phyloP scores from a whole-genome alignment of 257 asterid species.

The Rhazya stricta region DNA sequence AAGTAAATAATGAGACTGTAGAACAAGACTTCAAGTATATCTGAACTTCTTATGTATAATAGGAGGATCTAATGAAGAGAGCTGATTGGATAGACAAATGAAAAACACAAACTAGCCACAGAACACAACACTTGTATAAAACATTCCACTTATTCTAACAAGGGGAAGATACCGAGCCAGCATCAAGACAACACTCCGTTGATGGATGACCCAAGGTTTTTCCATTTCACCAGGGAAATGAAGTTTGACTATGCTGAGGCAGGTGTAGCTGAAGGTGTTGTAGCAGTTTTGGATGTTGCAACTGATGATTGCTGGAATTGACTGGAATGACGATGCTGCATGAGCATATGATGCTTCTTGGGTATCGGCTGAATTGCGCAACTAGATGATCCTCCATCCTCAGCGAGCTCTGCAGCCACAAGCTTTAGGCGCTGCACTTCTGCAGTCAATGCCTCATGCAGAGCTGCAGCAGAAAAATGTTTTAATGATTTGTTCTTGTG shows the following conservation, averaged over 20 bases:
- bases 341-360: conserved; percentile 46
- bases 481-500: not conserved
- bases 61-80: conserved; percentile 10
- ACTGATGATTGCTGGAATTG: conserved; percentile 30
- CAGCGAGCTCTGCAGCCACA: conserved; percentile 43
- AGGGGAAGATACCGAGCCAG: not conserved
- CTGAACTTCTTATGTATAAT: not conserved
- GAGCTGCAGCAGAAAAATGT: conserved; percentile 38
- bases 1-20: not conserved
- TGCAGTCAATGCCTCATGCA: conserved; percentile 63
- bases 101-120: not conserved
- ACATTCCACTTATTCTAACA: not conserved
- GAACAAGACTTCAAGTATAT: not conserved
- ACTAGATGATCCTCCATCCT: conserved; percentile 42
- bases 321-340: conserved; percentile 24
- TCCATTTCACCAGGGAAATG: not conserved
- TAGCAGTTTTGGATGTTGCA: conserved; percentile 32
- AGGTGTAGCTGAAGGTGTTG: conserved; percentile 39
- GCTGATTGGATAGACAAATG: not conserved
- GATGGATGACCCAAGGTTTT: not conserved
- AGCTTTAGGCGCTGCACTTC: conserved; percentile 74
- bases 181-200: not conserved
- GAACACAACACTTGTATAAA: not conserved
- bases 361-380: conserved; percentile 33
- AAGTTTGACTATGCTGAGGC: conserved; percentile 33